Evolutionary conservation across 2,329 filamentous ascomycete species (phyloP).

Genomic region (Pestalotiopsis fici): DNA sequence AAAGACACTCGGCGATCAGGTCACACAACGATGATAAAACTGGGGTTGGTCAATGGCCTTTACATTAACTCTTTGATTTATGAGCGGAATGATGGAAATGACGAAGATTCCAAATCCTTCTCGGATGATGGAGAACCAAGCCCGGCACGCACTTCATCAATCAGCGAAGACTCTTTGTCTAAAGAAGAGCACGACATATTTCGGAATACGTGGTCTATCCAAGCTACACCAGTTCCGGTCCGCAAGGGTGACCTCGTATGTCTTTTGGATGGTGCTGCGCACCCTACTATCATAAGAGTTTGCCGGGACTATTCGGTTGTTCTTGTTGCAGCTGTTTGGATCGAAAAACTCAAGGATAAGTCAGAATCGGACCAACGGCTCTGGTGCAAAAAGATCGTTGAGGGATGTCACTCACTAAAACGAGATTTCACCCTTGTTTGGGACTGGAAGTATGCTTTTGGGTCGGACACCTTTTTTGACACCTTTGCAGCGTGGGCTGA

Average conservation of each 20-base stretch:
- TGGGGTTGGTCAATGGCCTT: too few species aligned
- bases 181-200: background rate
- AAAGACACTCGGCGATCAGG: too few species aligned
- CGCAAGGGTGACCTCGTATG: background rate
- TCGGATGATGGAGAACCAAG: too few species aligned
- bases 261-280: background rate
- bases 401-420: background rate
- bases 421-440: background rate
- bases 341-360: too few species aligned
- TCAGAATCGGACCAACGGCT: too few species aligned
- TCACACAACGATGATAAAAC: too few species aligned
- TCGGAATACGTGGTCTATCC: background rate
- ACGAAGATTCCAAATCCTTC: too few species aligned
- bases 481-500: background rate
- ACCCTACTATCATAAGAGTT: background rate
- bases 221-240: background rate
- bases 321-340: background rate
- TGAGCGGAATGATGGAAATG: too few species aligned
- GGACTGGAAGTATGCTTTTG: background rate
- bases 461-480: background rate
- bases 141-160: too few species aligned
- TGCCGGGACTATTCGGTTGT: background rate
- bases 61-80: too few species aligned
- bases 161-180: too few species aligned
- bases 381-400: too few species aligned